Evolutionary conservation across 805 yeast species (phyloP).

Genomic region (Zygotorulaspora sp.): DNA sequence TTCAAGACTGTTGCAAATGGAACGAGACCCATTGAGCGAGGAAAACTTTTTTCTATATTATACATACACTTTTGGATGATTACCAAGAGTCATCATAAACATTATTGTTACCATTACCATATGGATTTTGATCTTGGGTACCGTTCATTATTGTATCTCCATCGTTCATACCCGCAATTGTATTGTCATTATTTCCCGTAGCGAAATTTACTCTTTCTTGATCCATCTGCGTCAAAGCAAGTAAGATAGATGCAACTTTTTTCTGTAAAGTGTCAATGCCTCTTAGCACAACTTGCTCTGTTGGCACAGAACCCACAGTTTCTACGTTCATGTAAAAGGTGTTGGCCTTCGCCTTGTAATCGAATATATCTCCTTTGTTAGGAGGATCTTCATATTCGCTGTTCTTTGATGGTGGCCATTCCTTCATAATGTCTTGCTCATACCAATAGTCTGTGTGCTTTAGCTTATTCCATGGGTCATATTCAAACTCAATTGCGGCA

Average conservation of each 20-base stretch:
- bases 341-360: constrained; percentile 74
- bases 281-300: constrained; percentile 82
- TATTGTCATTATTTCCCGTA: constrained; percentile 46
- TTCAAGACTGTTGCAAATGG: constrained; percentile 74
- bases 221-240: constrained; percentile 52
- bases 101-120: constrained; percentile 29
- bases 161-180: constrained; percentile 36
- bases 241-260: constrained; percentile 85
- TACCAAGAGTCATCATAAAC: constrained; percentile 37
- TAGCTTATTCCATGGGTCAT: constrained; percentile 98
- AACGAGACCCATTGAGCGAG: constrained; percentile 37
- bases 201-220: constrained; percentile 39
- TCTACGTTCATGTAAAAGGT: constrained; percentile 86
- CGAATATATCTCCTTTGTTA: constrained; percentile 78
- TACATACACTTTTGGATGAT: constrained; percentile 6
- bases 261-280: constrained; percentile 82
- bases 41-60: constrained; percentile 1
- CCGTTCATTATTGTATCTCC: constrained; percentile 35
- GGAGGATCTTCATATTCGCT: constrained; percentile 97
- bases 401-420: constrained; percentile 90
- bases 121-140: constrained; percentile 29
- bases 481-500: constrained; percentile 92
- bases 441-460: constrained; percentile 96
- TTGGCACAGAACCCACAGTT: constrained; percentile 83
- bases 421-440: constrained; percentile 79